phyloP scores from a whole-genome alignment of 345 rosid species.

The Eucalyptus albens region DNA sequence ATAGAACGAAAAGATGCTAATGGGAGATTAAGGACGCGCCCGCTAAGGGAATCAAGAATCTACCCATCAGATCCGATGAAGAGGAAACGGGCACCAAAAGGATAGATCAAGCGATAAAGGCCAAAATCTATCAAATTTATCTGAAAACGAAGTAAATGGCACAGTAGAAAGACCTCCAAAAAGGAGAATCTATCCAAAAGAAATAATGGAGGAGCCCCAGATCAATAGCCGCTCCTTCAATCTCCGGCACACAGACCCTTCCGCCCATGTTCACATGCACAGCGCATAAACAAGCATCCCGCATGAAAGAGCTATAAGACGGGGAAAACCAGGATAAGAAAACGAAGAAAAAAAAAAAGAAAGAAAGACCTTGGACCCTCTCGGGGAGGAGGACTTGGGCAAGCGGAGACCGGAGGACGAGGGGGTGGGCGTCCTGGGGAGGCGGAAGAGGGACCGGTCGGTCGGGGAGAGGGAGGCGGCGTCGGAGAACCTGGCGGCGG shows the following conservation, averaged over 20 bases:
- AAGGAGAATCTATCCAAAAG: background rate
- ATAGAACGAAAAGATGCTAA: background rate
- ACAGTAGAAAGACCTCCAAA: background rate
- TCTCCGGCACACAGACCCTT: background rate
- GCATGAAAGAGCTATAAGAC: background rate
- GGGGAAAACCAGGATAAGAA: background rate
- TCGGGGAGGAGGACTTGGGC: conserved; percentile 31
- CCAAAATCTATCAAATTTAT: background rate
- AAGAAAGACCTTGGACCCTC: conserved; percentile 46
- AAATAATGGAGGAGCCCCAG: background rate
- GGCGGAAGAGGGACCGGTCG: background rate
- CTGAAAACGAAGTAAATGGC: background rate
- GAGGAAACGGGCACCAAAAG: background rate
- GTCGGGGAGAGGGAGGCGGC: conserved; percentile 7
- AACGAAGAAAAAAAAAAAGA: background rate
- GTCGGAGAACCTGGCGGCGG: background rate
- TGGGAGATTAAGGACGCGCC: background rate
- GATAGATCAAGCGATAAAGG: background rate
- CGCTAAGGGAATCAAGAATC: background rate
- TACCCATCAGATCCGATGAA: background rate
- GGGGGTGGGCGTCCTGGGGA: conserved; percentile 40
- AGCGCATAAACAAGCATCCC: background rate
- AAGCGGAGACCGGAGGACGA: conserved; percentile 61
- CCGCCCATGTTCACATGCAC: background rate
- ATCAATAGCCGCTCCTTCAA: background rate